phyloP scores from a whole-genome alignment of 805 yeast species.

The Yarrowia bubula region DNA sequence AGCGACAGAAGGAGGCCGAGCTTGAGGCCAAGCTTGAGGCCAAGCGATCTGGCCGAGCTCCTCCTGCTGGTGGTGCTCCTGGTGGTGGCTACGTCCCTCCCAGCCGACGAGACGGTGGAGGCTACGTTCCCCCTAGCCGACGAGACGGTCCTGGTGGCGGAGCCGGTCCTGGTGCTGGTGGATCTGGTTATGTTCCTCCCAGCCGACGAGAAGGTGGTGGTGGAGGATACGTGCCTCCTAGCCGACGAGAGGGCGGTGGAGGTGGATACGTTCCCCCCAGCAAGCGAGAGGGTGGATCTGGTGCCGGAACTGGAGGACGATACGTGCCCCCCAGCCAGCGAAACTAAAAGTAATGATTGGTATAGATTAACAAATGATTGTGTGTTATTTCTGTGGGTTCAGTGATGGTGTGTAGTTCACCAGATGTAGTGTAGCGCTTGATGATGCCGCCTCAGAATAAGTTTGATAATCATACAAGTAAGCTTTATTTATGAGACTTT shows the following conservation, averaged over 20 bases:
- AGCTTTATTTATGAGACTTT: neutral
- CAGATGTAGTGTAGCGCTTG: neutral
- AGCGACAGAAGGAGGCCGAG: conserved; percentile 28
- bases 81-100: conserved; percentile 29
- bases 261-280: conserved; percentile 22
- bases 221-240: conserved; percentile 22
- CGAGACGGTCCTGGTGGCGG: neutral
- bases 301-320: neutral
- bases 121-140: conserved; percentile 8
- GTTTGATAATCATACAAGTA: neutral
- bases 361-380: conserved; percentile 2
- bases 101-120: conserved; percentile 12
- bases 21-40: conserved; percentile 30
- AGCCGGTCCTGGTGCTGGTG: neutral
- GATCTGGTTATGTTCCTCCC: neutral
- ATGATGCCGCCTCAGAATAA: neutral
- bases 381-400: no score
- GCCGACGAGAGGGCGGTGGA: conserved; percentile 3
- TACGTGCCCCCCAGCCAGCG: conserved; percentile 19
- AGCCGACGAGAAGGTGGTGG: neutral
- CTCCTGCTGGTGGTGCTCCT: conserved; percentile 20
- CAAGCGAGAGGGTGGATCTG: conserved; percentile 17
- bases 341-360: conserved; percentile 19
- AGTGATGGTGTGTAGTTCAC: neutral
- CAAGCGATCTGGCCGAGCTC: conserved; percentile 24